A percentile compares a stretch with the other conserved stretches of the same genome.
phyloP scores from a whole-genome alignment of 768 basidiomycete genomes.

The Cubamyces sp. region DNA sequence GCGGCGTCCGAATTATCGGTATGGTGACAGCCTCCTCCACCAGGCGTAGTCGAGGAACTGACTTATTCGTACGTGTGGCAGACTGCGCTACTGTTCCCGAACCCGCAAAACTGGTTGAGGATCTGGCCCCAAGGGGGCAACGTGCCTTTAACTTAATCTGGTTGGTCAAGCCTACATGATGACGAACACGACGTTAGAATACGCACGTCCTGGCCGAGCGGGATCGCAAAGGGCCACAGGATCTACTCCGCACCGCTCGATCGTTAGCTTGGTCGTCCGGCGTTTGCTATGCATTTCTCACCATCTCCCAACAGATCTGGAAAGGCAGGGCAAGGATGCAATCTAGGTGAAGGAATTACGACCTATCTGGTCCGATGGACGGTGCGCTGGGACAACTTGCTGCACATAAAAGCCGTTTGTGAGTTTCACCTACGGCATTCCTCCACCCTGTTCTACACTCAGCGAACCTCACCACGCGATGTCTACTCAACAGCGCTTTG shows the following conservation, averaged over 20 bases:
- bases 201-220: neutral
- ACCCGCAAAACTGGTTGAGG: neutral
- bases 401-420: slow-evolving; percentile 13
- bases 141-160: neutral
- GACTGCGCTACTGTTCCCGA: slow-evolving; percentile 10
- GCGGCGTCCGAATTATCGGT: slow-evolving; percentile 14
- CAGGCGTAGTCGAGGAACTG: slow-evolving; percentile 5
- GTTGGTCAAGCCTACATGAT: neutral
- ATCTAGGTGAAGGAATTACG: neutral
- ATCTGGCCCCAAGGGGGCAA: neutral
- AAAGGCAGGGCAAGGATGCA: neutral
- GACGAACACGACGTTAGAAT: neutral
- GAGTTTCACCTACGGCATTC: neutral
- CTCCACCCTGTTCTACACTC: neutral
- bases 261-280: slow-evolving; percentile 1
- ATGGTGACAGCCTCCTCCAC: slow-evolving; percentile 6
- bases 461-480: slow-evolving; percentile 6
- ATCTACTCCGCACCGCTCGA: slow-evolving; percentile 6
- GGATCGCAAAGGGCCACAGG: neutral
- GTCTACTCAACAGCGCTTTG: slow-evolving; percentile 40
- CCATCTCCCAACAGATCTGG: slow-evolving; percentile 8
- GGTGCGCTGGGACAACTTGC: neutral
- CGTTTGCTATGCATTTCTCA: slow-evolving; percentile 16
- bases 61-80: neutral
- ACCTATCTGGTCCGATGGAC: neutral